Percentiles rank a stretch among this genome's conserved stretches.
Conservation (phyloP, 1,284 basidiomycete species). For the Naganishia cerealis region DNA sequence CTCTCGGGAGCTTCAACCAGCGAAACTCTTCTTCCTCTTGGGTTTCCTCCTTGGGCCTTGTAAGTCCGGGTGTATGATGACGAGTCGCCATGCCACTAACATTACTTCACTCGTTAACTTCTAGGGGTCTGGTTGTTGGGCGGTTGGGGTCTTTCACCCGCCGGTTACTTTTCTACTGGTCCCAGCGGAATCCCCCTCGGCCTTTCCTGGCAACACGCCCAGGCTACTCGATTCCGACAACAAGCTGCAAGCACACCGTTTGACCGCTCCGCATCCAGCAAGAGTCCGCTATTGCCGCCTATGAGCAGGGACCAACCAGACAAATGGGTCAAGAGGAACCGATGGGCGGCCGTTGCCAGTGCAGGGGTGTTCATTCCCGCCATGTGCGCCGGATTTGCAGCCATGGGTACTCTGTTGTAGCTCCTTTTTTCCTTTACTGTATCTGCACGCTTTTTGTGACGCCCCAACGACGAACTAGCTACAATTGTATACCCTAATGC, state of each 20-base stretch:
- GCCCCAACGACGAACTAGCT: background rate
- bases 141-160: constrained; percentile 35
- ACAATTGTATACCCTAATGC: background rate
- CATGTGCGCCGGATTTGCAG: constrained; percentile 35
- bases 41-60: constrained; percentile 37
- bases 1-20: constrained; percentile 26
- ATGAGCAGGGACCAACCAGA: constrained; percentile 34
- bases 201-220: constrained; percentile 25
- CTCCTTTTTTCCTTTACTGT: background rate
- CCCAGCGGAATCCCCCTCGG: constrained; percentile 22
- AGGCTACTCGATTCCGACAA: constrained; percentile 17
- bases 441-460: constrained; percentile 10
- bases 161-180: constrained; percentile 27
- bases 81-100: background rate
- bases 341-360: constrained; percentile 34
- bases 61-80: constrained; percentile 18
- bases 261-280: background rate
- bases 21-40: constrained; percentile 35
- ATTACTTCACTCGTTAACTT: background rate
- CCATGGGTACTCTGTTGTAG: constrained; percentile 26
- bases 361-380: constrained; percentile 35
- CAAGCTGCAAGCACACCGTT: background rate
- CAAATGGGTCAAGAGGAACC: constrained; percentile 36
- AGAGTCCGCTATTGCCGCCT: constrained; percentile 27
- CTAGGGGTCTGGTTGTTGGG: constrained; percentile 36